Conservation (phyloP, 2,329 filamentous ascomycete species). For the Penicillium occitanis region DNA sequence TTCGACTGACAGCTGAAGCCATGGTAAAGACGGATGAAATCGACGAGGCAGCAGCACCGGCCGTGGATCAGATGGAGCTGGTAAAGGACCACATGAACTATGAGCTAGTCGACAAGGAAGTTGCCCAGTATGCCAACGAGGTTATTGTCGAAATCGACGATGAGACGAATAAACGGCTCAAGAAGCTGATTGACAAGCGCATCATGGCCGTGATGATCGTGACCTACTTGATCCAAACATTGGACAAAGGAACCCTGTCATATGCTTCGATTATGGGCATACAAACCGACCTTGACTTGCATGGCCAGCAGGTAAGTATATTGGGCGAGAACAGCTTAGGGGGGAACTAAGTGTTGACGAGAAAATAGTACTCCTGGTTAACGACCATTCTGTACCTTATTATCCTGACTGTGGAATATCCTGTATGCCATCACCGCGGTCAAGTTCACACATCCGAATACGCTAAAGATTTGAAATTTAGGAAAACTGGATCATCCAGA, state of each 20-base stretch:
- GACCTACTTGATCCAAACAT: constrained; percentile 19
- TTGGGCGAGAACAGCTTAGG: neutral
- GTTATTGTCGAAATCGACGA: constrained; percentile 31
- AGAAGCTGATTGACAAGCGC: constrained; percentile 22
- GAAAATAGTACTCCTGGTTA: constrained; percentile 54
- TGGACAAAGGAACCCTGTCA: constrained; percentile 21
- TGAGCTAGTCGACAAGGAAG: constrained; percentile 61
- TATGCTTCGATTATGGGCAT: constrained; percentile 23
- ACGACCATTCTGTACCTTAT: constrained; percentile 52
- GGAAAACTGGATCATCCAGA: constrained; percentile 59
- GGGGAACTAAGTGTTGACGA: constrained; percentile 14
- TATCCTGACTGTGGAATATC: constrained; percentile 11
- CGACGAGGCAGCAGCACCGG: neutral
- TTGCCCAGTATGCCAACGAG: constrained; percentile 66
- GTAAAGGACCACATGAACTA: constrained; percentile 15
- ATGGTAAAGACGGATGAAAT: neutral
- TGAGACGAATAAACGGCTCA: constrained; percentile 22
- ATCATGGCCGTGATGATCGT: constrained; percentile 22
- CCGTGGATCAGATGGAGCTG: neutral
- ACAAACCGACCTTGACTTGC: constrained; percentile 18
- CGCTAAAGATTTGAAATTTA: constrained; percentile 22
- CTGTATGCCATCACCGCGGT: constrained; percentile 29
- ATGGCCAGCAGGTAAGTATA: neutral
- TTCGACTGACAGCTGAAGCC: neutral
- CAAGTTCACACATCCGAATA: constrained; percentile 3